Base-by-base conservation (phyloP, 2,329 filamentous ascomycete species). In the Orbilia oligospora region DNA sequence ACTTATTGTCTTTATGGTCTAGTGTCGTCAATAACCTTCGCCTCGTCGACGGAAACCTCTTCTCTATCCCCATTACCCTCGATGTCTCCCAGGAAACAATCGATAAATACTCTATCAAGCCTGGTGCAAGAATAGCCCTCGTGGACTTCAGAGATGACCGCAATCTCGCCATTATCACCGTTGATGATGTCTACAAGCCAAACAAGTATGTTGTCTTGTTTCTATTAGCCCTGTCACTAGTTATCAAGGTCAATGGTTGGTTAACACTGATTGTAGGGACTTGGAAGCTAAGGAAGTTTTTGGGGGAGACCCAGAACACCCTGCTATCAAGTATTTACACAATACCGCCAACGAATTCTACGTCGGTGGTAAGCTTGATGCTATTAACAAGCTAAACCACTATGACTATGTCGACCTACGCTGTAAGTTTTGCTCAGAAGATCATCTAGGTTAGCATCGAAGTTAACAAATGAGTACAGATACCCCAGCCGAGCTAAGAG, bases 91-190 rank as follows among this genome's bases (percentile, higher is more conserved):
- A 93, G 84, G 86, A 91, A 83, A 90, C 90, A 76, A 92, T 98
- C 84, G 88, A 95, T 81, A 88, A 91, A 82, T 84, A 91, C 36
- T 90, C 90, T 80, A 88, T 97, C 83, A 92, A 96, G 89, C 83
- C 92, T 27, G 94, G 94, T 69, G 89, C 91, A 73, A 91, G 94
- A 82, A 88, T 98, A 83, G 93, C 94, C 48, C 92, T 99, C 80
- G 92, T 95, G 83, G 96, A 99, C 85, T 94, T 97, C 87, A 91
- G 96, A 84, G 96, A 99, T 85, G 96, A 99, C 87, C 91, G 92
- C 83, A 97, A 97, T 86, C 88, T 99, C 81, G 96, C 94, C 83
- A 99, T 99, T 84, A 88, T 99, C 84, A 98, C 93, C 56, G 90
- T 99, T 75, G 94, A 97, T 79, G 96, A 99, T 85, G 88, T 99